phyloP scores from a whole-genome alignment of 2,329 filamentous ascomycete genomes.

The Chaetomiaceae sp. region DNA sequence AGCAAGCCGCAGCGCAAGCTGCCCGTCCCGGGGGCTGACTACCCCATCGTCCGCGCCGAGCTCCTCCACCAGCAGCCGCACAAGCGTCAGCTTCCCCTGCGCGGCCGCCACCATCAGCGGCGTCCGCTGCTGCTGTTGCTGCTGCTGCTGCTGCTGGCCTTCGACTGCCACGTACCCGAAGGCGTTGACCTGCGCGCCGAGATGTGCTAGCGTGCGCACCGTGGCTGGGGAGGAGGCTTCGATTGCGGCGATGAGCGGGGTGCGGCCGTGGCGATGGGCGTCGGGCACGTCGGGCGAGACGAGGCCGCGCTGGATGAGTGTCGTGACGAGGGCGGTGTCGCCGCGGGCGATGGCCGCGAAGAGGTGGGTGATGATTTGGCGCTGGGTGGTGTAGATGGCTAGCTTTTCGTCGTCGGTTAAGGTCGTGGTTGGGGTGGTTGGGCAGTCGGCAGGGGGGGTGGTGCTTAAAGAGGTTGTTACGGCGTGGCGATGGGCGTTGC shows the following conservation, averaged over 20 bases:
- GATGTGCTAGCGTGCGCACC: slow-evolving; percentile 30
- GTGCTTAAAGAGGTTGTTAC: too few species aligned
- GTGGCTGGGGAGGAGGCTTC: slow-evolving; percentile 26
- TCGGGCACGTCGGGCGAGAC: slow-evolving; percentile 34
- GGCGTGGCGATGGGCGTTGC: too few species aligned
- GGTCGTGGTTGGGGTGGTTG: not conserved
- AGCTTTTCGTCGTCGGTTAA: not conserved
- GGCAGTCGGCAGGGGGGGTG: too few species aligned
- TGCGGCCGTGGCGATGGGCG: slow-evolving; percentile 21
- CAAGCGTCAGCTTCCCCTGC: slow-evolving; percentile 35
- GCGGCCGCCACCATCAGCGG: slow-evolving; percentile 40
- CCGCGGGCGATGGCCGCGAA: slow-evolving; percentile 26
- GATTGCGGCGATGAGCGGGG: slow-evolving; percentile 35
- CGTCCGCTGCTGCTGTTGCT: slow-evolving; percentile 29
- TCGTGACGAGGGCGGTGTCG: slow-evolving; percentile 26
- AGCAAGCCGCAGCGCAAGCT: slow-evolving; percentile 40
- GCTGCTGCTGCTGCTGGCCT: not conserved
- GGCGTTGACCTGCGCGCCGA: slow-evolving; percentile 32
- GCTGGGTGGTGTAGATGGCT: slow-evolving; percentile 11
- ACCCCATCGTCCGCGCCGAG: slow-evolving; percentile 38
- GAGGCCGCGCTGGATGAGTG: slow-evolving; percentile 31
- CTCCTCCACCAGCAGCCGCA: slow-evolving; percentile 35
- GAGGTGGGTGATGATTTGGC: slow-evolving; percentile 28
- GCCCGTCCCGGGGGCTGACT: slow-evolving; percentile 41
- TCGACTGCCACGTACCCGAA: slow-evolving; percentile 19